Evolutionary conservation across 768 basidiomycete species (phyloP).

Genomic region (Boletus subcaerulescens): DNA sequence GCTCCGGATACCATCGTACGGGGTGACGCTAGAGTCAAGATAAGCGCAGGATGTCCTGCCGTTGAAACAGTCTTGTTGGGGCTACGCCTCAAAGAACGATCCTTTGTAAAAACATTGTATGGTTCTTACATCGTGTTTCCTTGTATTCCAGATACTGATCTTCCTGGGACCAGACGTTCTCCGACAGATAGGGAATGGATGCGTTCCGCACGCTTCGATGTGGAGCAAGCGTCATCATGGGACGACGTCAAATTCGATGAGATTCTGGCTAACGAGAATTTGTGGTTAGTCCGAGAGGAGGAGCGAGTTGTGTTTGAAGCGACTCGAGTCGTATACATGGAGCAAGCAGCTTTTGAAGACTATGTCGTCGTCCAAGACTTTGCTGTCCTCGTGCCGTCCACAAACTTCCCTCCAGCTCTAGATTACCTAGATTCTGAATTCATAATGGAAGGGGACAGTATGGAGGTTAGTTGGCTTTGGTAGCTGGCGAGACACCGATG

Average conservation of each 20-base stretch:
- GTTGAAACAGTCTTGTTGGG: slow-evolving; percentile 6
- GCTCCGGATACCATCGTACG: slow-evolving; percentile 6
- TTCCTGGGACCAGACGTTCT: neutral
- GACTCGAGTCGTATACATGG: neutral
- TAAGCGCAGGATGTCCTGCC: slow-evolving; percentile 12
- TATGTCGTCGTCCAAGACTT: slow-evolving; percentile 9
- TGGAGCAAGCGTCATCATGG: neutral
- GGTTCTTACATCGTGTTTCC: neutral
- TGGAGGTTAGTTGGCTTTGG: neutral
- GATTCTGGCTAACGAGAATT: slow-evolving; percentile 2
- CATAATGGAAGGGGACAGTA: neutral
- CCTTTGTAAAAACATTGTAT: slow-evolving; percentile 13
- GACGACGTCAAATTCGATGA: neutral
- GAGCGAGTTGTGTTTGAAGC: slow-evolving; percentile 18
- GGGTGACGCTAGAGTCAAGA: slow-evolving; percentile 13
- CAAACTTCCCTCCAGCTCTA: slow-evolving; percentile 17
- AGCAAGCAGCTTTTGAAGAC: neutral
- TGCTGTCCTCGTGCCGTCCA: slow-evolving; percentile 17
- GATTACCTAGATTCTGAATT: neutral
- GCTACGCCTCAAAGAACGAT: slow-evolving; percentile 21
- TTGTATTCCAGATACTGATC: neutral
- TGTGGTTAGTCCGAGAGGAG: slow-evolving; percentile 19
- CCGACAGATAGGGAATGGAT: neutral
- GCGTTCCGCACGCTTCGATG: fast-evolving
- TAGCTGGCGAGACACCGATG: neutral